A percentile compares a stretch with the other conserved stretches of the same genome.
These are phyloP conservation scores for Lagenidium giganteum DNA, from an alignment of 352 stramenopile species.

Conservation along the genomic window DNA sequence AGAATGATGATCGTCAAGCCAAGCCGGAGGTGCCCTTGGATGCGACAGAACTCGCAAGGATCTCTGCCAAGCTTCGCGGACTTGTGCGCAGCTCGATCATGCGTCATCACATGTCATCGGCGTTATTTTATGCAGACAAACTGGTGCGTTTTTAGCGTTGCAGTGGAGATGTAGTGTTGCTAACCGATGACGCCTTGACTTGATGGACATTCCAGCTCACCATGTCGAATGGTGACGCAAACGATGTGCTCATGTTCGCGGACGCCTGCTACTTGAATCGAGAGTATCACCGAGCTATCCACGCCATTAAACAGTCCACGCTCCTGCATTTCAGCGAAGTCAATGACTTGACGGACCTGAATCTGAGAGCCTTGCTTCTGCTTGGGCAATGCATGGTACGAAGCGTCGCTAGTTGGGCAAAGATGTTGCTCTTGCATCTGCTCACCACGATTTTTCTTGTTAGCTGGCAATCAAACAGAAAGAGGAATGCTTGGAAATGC, in stretches of 20 bases:
- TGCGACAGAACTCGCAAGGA: too few relatives aligned
- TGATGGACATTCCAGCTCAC: conserved; percentile 24
- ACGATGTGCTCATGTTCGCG: conserved; percentile 72
- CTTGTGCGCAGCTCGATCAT: conserved; percentile 42
- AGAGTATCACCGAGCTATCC: conserved; percentile 76
- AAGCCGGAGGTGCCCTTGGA: too few relatives aligned
- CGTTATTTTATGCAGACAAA: conserved; percentile 82
- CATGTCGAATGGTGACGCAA: conserved; percentile 35
- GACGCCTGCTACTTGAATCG: conserved; percentile 61
- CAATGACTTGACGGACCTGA: conserved; percentile 14
- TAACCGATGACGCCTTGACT: conserved; percentile 3
- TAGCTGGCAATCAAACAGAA: conserved; percentile 77
- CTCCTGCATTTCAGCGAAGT: conserved; percentile 30
- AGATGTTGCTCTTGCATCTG: too few relatives aligned
- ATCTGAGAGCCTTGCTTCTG: conserved; percentile 47
- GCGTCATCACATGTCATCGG: conserved; percentile 42
- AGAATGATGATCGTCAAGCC: too few relatives aligned
- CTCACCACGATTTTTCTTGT: background rate
- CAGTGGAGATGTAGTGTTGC: background rate
- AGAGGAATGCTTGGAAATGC: conserved; percentile 73
- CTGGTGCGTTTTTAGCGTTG: conserved; percentile 22
- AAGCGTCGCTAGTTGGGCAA: background rate
- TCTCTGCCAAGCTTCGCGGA: conserved; percentile 26
- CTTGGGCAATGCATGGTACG: conserved; percentile 68
- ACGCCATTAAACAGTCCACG: conserved; percentile 48